Base-by-base conservation (phyloP, 2,329 filamentous ascomycete species). In the Epichloe baconii region DNA sequence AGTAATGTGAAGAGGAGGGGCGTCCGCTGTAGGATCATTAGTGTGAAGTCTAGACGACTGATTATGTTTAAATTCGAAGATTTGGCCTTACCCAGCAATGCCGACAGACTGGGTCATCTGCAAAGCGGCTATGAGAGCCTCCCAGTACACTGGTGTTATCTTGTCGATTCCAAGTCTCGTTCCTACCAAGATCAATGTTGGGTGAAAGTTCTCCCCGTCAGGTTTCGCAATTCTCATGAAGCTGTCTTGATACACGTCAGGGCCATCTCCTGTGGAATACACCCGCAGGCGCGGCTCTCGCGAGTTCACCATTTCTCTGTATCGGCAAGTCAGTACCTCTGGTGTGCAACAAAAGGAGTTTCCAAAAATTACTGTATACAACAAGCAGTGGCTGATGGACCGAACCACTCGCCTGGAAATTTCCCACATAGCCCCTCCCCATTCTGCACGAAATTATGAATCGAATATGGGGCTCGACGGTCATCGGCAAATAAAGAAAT, bases 351-450 rank as follows among this genome's bases (percentile, higher is more conserved):
- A 17, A 12, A 10, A 17, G 4, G 4, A 17, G 6, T 21, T 17
- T 5, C 37, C 0, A 23, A 15, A 44, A 69, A 85, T 66, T 71
- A 94, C 89, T 93, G 85, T 58, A 98, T 96, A 66, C 93, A 97
- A 52, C 85, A 82, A 45, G 93, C 90, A 10, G 93, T 94, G 6
- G 93, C 93, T 17, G 89, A 96, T n/a, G 93, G 93, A 0, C 93
- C 93, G 68, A 98, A 98, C 93, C 93, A 98, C 68, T 97, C 88
- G 38, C 93, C 93, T 0, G 93, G 93, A 62, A 94, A 87, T 68
- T 95, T 97, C 4, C 88, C 90, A 66, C 93, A 98, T 3, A 85
- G 84, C 37, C 78, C 75, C 23, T 89, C 89, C 93, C 93, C 93
- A 59, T 95, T 86, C 49, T 83, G 76, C 37, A 98, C 93, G 62